Base-by-base conservation (phyloP, 257 asterid species). In the Craterostigma plantagineum region DNA sequence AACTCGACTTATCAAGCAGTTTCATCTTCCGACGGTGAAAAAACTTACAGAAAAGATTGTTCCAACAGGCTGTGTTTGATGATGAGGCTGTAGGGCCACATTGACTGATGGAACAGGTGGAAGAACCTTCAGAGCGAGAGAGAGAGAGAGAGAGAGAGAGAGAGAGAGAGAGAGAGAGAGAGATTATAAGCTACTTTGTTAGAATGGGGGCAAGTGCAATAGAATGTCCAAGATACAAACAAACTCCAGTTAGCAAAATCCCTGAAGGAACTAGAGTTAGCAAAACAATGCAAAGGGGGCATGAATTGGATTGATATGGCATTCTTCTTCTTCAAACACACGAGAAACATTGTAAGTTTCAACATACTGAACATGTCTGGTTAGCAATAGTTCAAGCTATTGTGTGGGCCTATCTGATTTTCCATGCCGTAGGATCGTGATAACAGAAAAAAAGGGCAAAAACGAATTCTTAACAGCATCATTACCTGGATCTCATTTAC, bases 81-180 rank as follows among this genome's bases (percentile, higher is more conserved):
- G 98, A 56, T 79, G 79, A 9, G 93, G 91, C 57, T 68, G 55
- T 67, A 87, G 71, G 50, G 74, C 63, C 44, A 66, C 95, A 40
- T 39, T 49, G 57, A 87, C 83, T 0, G 85, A 49, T 53, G 98
- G 92, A 57, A 87, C 98, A 0, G 73, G 92, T 1, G 93, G 95
- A 14, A 82, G 95, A 57, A n/a, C 79, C 95, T 87, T 72, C 53
- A 63, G 0, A 49, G 51, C 16, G 13, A 46, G 41, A 50, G 16
- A 14, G 33, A 23, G 51, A n/a, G n/a, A n/a, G n/a, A n/a, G n/a
- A n/a, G n/a, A n/a, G n/a, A n/a, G n/a, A n/a, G n/a, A n/a, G n/a
- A n/a, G n/a, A n/a, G n/a, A n/a, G n/a, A n/a, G n/a, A n/a, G n/a
- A n/a, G n/a, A n/a, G n/a, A n/a, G n/a, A n/a, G n/a, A 33, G 33